Conservation (phyloP, 208 protist genomes). For the Crithidia expoeki region DNA sequence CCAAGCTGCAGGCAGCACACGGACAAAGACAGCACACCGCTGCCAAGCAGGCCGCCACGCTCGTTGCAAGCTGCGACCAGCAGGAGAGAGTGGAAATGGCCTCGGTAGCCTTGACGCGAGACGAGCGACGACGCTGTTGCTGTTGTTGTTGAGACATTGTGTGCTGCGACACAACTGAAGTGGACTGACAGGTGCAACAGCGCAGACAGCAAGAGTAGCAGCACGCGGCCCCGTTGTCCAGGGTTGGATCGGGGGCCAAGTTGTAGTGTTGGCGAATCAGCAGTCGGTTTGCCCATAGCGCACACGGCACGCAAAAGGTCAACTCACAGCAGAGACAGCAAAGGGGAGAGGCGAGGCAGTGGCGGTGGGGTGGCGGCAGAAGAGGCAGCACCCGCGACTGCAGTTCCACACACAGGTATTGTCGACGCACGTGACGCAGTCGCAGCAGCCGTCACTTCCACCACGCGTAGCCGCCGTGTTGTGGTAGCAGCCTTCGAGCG, state of each 20-base stretch:
- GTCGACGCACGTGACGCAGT: constrained; percentile 24
- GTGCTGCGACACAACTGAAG: constrained; percentile 4
- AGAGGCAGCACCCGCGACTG: constrained; percentile 30
- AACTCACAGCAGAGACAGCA: constrained; percentile 50
- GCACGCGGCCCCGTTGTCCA: constrained; percentile 34
- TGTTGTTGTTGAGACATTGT: background rate
- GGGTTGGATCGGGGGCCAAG: constrained; percentile 30
- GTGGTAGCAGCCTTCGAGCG: constrained; percentile 45
- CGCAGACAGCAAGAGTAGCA: constrained; percentile 40
- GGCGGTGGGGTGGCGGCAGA: constrained; percentile 37
- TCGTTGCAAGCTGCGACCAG: constrained; percentile 35
- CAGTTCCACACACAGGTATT: constrained; percentile 21
- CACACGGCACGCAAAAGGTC: constrained; percentile 52
- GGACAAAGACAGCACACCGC: constrained; percentile 45
- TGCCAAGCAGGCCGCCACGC: constrained; percentile 29
- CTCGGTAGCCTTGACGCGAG: background rate
- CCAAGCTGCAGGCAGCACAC: constrained; percentile 42
- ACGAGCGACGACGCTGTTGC: background rate
- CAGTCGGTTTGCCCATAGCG: constrained; percentile 51
- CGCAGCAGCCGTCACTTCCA: constrained; percentile 24
- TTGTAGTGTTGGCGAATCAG: constrained; percentile 60
- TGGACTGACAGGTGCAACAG: constrained; percentile 28
- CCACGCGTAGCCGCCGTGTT: constrained; percentile 2
- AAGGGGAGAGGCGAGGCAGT: constrained; percentile 35
- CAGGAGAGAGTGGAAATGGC: constrained; percentile 21